Evolutionary conservation across 441 rosid species (phyloP), one percentile per base, ranked within the genome.

Genomic region (Manihot esculenta): DNA sequence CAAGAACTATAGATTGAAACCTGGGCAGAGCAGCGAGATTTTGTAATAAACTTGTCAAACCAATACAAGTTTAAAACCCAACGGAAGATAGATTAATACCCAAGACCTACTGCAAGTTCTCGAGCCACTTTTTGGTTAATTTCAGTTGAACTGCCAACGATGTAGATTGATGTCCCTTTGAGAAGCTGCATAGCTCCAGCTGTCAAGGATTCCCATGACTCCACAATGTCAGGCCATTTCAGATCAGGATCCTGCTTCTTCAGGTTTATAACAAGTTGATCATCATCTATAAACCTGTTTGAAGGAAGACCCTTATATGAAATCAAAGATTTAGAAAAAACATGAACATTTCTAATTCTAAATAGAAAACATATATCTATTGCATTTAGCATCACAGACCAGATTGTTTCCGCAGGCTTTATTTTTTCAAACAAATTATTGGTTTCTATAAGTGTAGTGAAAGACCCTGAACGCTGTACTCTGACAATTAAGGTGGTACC

Each of bases 141-240:
- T 75, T 92, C 94, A 38, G 91, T 86, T 5, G 89, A 85, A 81
- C 85, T 88, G 26, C 97, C 97, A 61, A 87, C 89, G 66, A 90
- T 78, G 66, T 84, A 94, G 71, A 89, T 83, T n/a, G 97, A 92
- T n/a, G 96, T 79, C 60, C 99, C 96, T 84, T 87, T 88, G 45
- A 94, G 88, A 23, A 94, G 89, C 72, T 94, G 97, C 88, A 77
- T 69, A 47, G 89, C 81, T 57, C 89, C 97, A 11, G 89, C 87
- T 56, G 97, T 81, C 79, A 90, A 78, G 44, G 99, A 94, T 56
- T 92, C 94, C 97, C 96, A 90, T 1, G 97, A 89, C 81, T 94
- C 97, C 73, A 89, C 81, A 84, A 90, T 83, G 73, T 90, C 93
- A 64, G 97, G 97, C 96, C 97, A 94, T 79, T 92, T 89, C 82